phyloP scores from a whole-genome alignment of 371 early-diverging fungal species.

The Catenaria anguillulae region DNA sequence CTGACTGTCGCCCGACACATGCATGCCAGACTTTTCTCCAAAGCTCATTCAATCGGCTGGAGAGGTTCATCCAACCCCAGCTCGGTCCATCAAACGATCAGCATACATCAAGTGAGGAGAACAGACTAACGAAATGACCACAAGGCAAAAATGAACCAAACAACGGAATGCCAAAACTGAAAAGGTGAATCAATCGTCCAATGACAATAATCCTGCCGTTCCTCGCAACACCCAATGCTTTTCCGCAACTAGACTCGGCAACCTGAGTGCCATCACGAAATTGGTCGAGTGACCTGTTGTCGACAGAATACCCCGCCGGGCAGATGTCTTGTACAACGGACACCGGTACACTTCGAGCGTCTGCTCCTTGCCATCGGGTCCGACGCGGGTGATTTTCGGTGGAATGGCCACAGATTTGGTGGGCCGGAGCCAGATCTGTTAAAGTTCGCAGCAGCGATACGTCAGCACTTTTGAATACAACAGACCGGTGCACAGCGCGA shows the following conservation, averaged over 20 bases:
- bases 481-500: no score
- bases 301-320: conserved; percentile 35
- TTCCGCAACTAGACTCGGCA: conserved; percentile 20
- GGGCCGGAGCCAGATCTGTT: conserved; percentile 3
- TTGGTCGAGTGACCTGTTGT: conserved; percentile 42
- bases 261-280: conserved; percentile 29
- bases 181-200: conserved; percentile 5
- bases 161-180: no score
- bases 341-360: conserved; percentile 20
- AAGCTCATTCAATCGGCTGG: no score
- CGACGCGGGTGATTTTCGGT: not conserved
- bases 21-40: no score
- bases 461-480: not conserved
- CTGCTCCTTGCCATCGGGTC: not conserved
- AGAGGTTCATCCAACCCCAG: no score
- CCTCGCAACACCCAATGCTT: conserved; percentile 38
- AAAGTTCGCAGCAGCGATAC: no score
- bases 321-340: conserved; percentile 40
- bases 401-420: conserved; percentile 4
- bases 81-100: no score
- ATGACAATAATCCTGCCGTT: conserved; percentile 27
- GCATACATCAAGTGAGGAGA: no score
- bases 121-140: no score
- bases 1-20: no score
- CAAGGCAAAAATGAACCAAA: no score